phyloP scores from a whole-genome alignment of 176 grass and related monocot genomes.

The Phyllostachys edulis region DNA sequence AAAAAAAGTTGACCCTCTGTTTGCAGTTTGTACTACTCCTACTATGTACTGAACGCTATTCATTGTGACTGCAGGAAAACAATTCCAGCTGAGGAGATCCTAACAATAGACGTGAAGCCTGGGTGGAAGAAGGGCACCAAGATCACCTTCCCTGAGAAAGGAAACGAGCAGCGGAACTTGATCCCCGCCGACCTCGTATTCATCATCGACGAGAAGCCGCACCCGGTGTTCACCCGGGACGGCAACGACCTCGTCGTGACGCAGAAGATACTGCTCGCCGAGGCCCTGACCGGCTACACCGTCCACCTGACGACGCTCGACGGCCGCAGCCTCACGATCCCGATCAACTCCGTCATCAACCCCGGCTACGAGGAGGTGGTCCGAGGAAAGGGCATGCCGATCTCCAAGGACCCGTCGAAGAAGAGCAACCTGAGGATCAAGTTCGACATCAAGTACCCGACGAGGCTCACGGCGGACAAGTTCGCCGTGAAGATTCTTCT shows the following conservation, averaged over 20 bases:
- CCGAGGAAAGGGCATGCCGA: conserved; percentile 74
- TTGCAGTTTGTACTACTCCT: background rate
- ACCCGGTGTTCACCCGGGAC: conserved; percentile 81
- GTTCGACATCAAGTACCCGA: conserved; percentile 86
- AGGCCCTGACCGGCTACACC: conserved; percentile 72
- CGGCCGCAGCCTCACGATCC: conserved; percentile 66
- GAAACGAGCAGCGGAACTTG: conserved; percentile 70
- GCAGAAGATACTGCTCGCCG: conserved; percentile 59
- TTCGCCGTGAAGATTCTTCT: conserved; percentile 74
- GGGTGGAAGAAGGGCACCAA: conserved; percentile 99
- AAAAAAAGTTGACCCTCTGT: background rate
- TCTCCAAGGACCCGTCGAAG: conserved; percentile 76
- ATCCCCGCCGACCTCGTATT: conserved; percentile 73
- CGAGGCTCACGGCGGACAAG: conserved; percentile 73
- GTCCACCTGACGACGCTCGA: conserved; percentile 64
- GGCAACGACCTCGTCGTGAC: conserved; percentile 81
- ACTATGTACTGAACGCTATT: conserved; percentile 4
- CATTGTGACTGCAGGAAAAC: conserved; percentile 47
- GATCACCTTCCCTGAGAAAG: conserved; percentile 95
- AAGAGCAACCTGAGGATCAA: conserved; percentile 90
- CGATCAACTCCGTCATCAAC: conserved; percentile 58
- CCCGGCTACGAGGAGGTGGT: conserved; percentile 84
- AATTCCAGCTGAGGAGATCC: conserved; percentile 74
- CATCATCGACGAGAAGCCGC: conserved; percentile 95
- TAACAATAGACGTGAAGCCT: conserved; percentile 87